Base-by-base conservation (phyloP, 1,284 basidiomycete species). In the Rhodotorula glutinis region DNA sequence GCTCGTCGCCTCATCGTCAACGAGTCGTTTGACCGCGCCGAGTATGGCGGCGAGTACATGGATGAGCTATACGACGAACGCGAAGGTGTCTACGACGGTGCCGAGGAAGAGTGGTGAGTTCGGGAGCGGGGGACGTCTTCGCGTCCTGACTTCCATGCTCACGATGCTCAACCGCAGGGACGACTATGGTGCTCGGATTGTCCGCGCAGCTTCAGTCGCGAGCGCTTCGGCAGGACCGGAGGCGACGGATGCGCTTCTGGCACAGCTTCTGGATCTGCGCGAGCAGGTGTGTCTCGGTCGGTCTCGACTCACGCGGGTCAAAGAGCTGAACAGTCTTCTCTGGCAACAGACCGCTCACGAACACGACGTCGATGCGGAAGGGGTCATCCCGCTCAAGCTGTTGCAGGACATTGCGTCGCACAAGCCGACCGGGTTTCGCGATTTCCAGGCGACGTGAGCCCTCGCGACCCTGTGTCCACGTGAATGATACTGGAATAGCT, bases 21-120 rank as follows among this genome's bases (percentile, higher is more conserved):
- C 62, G 70, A 67, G 44, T 63, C 54, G 19, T 65, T 69, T 49
- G 67, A 65, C 23, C 58, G 67, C 21, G 66, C 66, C 5, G 64
- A 67, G 30, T 65, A 70, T 41, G 62, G 60, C 17, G 66, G 66
- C 33, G 62, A 63, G 52, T 59, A 53, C 43, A 38, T 68, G 25
- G 60, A 62, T 60, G 55, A 64, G 41, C 38, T 52, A 0, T 54
- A 63, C 47, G 67, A 67, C 29, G 73, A 72, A 29, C 30, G 53
- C 23, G 53, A 29, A 33, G 69, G 68, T 8, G 44, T 65, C 16
- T 53, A 61, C 43, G 71, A 72, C 30, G 60, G 66, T 8, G 52
- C 57, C 27, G 66, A 67, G 25, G 68, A 52, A 17, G 66, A 63
- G 16, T 63, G 63, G 55, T 68, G 51, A 27, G 62, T 23, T n/a